Evolutionary conservation across 1,284 basidiomycete genomes (phyloP), one percentile per base, ranked within the genome.

Genomic region (Sporisorium iseilematis-ciliati): DNA sequence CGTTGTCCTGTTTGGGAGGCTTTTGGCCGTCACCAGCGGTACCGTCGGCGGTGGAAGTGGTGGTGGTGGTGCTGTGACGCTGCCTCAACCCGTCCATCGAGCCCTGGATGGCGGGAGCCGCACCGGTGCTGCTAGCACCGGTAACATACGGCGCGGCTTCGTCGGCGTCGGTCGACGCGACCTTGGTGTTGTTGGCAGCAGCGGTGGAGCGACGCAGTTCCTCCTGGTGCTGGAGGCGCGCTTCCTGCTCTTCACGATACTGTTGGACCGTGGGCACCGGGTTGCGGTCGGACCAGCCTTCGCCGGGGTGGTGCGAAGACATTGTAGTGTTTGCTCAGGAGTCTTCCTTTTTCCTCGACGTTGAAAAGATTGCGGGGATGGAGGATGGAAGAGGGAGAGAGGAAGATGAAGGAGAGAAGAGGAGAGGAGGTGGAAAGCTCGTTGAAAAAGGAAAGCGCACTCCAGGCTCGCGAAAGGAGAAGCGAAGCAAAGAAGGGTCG

Each of bases 241-340:
- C 38, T n/a, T 57, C 56, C 26, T 57, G 56, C 46, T 57, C 56
- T n/a, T 57, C 25, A 7, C 64, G 55, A 48, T 68, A 81, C 41
- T 76, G 54, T 25, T 79, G 74, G 10, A 82, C 80, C 11, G 79
- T 82, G 10, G 81, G 81, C 14, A 82, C 61, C 7, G 45, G 65
- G 63, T 81, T 79, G 42, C 78, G 63, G 20, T 80, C 78, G 18
- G 81, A 82, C 76, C 78, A 82, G 21, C 77, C 81, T 57, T 80
- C 74, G 29, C 79, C 79, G 23, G 70, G 43, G 38, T 78, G 71
- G 49, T 78, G 78, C 31, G 45, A 41, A 38, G 75, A 65, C 75
- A 78, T 80, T 53, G 54, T 51, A 41, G 18, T 26, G 6, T 23
- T 5, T 11, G 23, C 1, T 11, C 25, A 38, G 16, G 35, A 25